Percentiles rank a stretch among this genome's conserved stretches.
Conservation (phyloP, 2,329 filamentous ascomycete genomes). For the Phyllachora maydis region DNA sequence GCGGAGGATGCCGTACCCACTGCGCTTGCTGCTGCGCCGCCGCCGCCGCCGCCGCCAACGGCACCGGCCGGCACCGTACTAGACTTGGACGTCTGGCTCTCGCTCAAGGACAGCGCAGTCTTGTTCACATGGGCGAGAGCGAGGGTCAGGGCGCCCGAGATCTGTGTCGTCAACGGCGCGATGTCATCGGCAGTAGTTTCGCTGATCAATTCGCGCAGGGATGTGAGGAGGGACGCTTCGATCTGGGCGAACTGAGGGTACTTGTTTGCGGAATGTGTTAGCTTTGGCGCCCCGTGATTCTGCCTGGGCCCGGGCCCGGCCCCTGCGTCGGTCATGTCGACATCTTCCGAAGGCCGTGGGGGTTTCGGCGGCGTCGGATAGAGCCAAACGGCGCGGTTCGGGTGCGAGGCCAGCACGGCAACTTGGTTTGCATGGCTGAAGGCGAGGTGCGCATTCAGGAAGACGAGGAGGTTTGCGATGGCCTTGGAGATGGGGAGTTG, state of each 20-base stretch:
- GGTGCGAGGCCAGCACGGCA: slow-evolving; percentile 76
- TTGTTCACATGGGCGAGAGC: slow-evolving; percentile 86
- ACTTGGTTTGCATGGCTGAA: slow-evolving; percentile 89
- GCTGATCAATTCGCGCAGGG: slow-evolving; percentile 52
- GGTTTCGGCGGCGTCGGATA: slow-evolving; percentile 39
- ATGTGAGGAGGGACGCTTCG: slow-evolving; percentile 58
- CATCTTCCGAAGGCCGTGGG: slow-evolving; percentile 16
- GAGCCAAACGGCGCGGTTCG: slow-evolving; percentile 70
- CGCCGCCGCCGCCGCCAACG: slow-evolving; percentile 10
- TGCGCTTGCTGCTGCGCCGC: slow-evolving; percentile 11
- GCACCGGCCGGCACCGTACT: slow-evolving; percentile 7
- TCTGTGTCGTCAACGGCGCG: slow-evolving; percentile 59
- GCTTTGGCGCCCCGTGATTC: slow-evolving; percentile 7
- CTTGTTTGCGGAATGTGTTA: slow-evolving; percentile 50
- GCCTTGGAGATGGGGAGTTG: slow-evolving; percentile 65
- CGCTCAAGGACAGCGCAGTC: slow-evolving; percentile 41
- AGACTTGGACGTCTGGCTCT: slow-evolving; percentile 24
- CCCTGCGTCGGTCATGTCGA: slow-evolving; percentile 29
- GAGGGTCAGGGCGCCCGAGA: slow-evolving; percentile 78
- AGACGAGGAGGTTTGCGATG: slow-evolving; percentile 77
- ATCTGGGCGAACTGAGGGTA: slow-evolving; percentile 82
- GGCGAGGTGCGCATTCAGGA: slow-evolving; percentile 89
- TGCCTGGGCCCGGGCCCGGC: slow-evolving; percentile 7
- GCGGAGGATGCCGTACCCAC: slow-evolving; percentile 10
- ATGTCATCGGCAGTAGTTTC: slow-evolving; percentile 46